Evolutionary conservation across 129 eudicot species (phyloP).

Genomic region (Artemisia tridentata): DNA sequence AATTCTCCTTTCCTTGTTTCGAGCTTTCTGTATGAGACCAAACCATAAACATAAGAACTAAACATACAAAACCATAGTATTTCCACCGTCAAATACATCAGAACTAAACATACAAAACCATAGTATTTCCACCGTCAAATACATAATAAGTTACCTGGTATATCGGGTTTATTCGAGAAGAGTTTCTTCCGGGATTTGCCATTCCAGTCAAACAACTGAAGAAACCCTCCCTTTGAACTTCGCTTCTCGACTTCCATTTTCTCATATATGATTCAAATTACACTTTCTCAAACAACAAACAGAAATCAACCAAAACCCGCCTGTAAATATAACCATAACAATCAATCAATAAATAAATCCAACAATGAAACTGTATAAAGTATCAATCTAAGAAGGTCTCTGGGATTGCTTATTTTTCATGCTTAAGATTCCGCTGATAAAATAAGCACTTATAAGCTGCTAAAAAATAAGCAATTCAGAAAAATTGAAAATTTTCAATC

Average conservation of each 20-base stretch:
- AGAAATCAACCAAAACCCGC: slow-evolving; percentile 21
- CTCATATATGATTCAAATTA: slow-evolving; percentile 31
- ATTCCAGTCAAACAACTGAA: slow-evolving; percentile 96
- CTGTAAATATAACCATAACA: slow-evolving; percentile 24
- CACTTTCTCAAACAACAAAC: slow-evolving; percentile 22
- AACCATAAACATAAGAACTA: background rate
- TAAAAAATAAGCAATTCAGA: no score
- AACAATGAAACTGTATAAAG: background rate
- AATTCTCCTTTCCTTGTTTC: slow-evolving; percentile 68
- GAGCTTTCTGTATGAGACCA: slow-evolving; percentile 47
- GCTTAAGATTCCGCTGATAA: no score
- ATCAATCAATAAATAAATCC: slow-evolving; percentile 6
- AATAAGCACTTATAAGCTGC: no score
- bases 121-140: background rate
- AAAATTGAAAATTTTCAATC: no score
- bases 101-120: background rate
- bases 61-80: background rate
- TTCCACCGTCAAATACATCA: background rate
- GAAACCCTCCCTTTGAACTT: slow-evolving; percentile 85
- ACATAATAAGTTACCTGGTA: slow-evolving; percentile 44
- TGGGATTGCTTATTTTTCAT: no score
- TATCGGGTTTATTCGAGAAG: slow-evolving; percentile 72
- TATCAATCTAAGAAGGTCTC: no score
- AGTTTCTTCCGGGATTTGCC: slow-evolving; percentile 92
- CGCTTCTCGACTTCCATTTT: slow-evolving; percentile 86